Evolutionary conservation across 2,329 filamentous ascomycete species (phyloP), one percentile per base, ranked within the genome.

Genomic region (Fusarium sp.): DNA sequence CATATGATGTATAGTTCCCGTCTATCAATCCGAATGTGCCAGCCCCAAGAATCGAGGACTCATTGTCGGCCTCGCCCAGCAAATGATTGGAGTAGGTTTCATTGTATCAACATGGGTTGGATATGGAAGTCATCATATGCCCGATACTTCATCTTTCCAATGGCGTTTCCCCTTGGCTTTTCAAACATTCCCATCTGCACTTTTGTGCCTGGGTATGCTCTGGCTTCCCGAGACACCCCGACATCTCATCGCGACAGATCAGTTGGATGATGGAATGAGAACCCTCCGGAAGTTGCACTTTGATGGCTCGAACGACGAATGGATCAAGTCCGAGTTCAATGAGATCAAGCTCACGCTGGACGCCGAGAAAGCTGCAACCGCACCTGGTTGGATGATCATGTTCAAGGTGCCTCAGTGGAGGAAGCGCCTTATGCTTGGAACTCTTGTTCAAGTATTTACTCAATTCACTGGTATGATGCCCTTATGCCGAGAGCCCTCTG

Each of bases 361-460:
- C 10, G 75, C 75, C 2, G 76, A 78, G 51, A 75, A 77, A 42
- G 62, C 67, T 2, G 66, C 67, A 4, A 78, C 76, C 14, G 75
- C 70, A 5, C 74, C 75, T 18, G 89, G 86, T 18, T 90, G 88
- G 88, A 75, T 78, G 8, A 82, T 88, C 68, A 89, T 90, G 86
- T 89, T 90, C 75, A 87, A 83, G 20, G 86, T 89, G 8, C 84
- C 84, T 5, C 80, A 85, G 50, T 89, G 87, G 87, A 84, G 90
- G 42, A 89, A 83, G 17, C 83, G 90, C 20, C 83, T 91, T 60
- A 81, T 89, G 78, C 88, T 90, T 68, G 90, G 88, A 36, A 85
- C 87, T 34, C 79, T 88, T 5, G 85, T 91, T n/a, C 89, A 92
- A 78, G 84, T 89, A 15, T 89, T 91, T 71, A 89, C 88, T 6